Base-by-base conservation (phyloP, 345 rosid genomes). In the Hirschfeldia incana region DNA sequence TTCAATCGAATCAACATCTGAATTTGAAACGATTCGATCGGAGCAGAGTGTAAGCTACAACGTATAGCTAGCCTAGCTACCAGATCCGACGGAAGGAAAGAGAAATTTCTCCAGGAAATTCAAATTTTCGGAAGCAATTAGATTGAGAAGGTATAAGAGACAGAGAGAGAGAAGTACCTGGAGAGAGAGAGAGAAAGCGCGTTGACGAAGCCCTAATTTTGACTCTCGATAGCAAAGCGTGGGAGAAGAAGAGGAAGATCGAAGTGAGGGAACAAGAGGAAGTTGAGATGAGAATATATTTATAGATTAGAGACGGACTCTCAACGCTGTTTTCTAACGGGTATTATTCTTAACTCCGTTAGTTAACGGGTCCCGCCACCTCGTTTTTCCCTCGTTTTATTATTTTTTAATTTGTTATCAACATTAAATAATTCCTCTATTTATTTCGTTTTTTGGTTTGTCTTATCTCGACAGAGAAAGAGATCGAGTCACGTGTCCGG, bases 341-440 rank as follows among this genome's bases (percentile, higher is more conserved):
- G 55, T 70, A 57, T 60, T 11, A 70, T 76, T 6, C 4, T 58
- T 80, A 75, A 80, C 83, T 65, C 76, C 76, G 77, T 80, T 80
- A 76, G 11, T 70, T 17, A 57, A 36, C 65, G 72, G 83, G 76
- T 69, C 71, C 78, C 75, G 28, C 82, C 62, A 51, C 15, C 44
- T 64, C 58, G 57, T 33, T 1, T 17, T 72, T 51, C 12, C 10
- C 46, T 4, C 32, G 27, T 73, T 78, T 32, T 67, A 59, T 57
- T 72, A 17, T 27, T 79, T 51, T 72, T 73, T 60, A 72, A 65
- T 72, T 72, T 13, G 39, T 10, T 42, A n/a, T 51, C 65, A 28
- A 59, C 33, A 59, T 59, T 59, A 27, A 9, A 7, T 59, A 58
- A 9, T 26, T 58, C 63, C 32, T 58, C 2, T 66, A 72, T 26